Conservation (phyloP, 768 basidiomycete species). For the Auricularia sp. region DNA sequence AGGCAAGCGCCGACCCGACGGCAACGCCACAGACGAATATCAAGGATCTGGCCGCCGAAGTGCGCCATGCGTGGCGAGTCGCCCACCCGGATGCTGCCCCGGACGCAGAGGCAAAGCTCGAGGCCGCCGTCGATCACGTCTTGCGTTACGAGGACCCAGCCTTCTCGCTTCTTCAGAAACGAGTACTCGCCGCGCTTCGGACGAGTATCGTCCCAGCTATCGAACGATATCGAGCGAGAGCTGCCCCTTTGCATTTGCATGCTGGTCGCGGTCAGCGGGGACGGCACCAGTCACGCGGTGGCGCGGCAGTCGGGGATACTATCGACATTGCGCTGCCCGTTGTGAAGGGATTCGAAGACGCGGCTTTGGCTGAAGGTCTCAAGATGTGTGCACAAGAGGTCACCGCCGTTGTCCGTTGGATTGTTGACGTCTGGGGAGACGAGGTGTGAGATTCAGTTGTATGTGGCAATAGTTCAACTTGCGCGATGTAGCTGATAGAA, state of each 20-base stretch:
- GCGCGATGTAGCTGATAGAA: too few species aligned
- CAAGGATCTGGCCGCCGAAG: not conserved
- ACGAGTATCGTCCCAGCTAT: slow-evolving; percentile 15
- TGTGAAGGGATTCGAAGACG: slow-evolving; percentile 63
- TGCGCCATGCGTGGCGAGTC: slow-evolving; percentile 8
- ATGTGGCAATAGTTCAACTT: too few species aligned
- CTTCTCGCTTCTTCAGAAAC: slow-evolving; percentile 50
- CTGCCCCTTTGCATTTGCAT: slow-evolving; percentile 20
- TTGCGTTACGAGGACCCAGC: slow-evolving; percentile 55
- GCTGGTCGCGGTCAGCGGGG: slow-evolving; percentile 15
- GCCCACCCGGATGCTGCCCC: slow-evolving; percentile 13
- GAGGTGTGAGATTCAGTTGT: not conserved
- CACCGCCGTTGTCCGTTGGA: not conserved
- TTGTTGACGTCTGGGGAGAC: not conserved
- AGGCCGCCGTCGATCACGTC: slow-evolving; percentile 53
- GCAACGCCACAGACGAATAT: slow-evolving; percentile 15
- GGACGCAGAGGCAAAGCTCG: slow-evolving; percentile 43
- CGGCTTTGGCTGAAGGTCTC: slow-evolving; percentile 33
- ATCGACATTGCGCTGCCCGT: slow-evolving; percentile 10
- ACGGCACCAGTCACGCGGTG: slow-evolving; percentile 19
- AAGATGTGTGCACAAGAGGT: not conserved
- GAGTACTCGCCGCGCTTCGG: slow-evolving; percentile 37
- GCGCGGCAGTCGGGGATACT: slow-evolving; percentile 17
- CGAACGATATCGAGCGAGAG: slow-evolving; percentile 8
- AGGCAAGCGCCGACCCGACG: not conserved